Percentiles rank a stretch among this genome's conserved stretches.
phyloP scores from a whole-genome alignment of 2,329 filamentous ascomycete genomes.

The Botrytis porri region DNA sequence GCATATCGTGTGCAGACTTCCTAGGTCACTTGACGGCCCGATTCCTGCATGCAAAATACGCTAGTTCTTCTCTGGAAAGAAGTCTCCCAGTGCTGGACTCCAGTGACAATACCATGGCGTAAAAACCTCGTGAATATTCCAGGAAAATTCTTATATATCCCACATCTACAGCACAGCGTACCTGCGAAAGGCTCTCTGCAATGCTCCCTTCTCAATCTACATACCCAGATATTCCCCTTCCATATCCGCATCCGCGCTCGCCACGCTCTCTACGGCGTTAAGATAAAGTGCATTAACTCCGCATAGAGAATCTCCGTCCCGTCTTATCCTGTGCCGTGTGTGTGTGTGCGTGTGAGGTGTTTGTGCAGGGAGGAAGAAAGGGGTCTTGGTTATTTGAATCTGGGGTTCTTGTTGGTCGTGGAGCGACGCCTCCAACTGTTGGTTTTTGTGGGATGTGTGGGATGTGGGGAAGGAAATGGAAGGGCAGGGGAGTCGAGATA shows the following conservation, averaged over 20 bases:
- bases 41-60: not conserved
- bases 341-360: not conserved
- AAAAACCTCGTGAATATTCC: too few relatives aligned
- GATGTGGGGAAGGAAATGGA: not conserved
- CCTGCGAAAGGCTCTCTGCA: not conserved
- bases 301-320: not conserved
- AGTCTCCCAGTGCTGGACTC: not conserved
- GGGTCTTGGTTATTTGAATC: not conserved
- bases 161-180: not conserved
- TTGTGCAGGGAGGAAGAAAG: not conserved
- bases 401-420: not conserved
- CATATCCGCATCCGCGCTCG: not conserved
- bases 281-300: not conserved
- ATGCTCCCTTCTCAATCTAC: not conserved
- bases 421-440: not conserved
- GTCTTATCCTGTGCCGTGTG: not conserved
- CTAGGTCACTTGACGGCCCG: not conserved
- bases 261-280: not conserved
- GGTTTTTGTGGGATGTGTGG: not conserved
- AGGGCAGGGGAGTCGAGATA: fast-evolving
- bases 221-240: not conserved
- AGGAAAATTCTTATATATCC: not conserved
- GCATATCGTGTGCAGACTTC: not conserved
- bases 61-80: not conserved
- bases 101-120: not conserved